Conservation (phyloP, 2,329 filamentous ascomycete species). For the Trichoderma atrobrunneum region DNA sequence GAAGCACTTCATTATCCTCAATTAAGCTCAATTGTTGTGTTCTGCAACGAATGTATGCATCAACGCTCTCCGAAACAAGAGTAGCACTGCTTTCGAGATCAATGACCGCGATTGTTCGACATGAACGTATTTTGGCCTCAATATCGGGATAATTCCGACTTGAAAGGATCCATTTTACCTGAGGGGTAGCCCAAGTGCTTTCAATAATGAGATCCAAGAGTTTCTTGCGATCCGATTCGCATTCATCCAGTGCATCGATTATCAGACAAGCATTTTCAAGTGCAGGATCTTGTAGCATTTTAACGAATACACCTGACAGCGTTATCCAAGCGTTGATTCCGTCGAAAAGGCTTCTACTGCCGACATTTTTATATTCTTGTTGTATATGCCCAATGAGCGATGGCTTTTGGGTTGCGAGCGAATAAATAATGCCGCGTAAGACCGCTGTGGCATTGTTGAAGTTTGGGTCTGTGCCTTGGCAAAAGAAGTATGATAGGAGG, state of each 20-base stretch:
- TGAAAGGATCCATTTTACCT: background rate
- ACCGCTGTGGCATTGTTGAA: background rate
- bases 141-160: background rate
- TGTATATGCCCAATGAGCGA: background rate
- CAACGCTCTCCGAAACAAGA: background rate
- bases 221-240: background rate
- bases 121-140: background rate
- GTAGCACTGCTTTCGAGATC: background rate
- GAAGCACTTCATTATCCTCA: background rate
- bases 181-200: background rate
- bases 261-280: background rate
- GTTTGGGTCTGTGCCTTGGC: background rate
- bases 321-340: background rate
- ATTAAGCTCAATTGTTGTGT: background rate
- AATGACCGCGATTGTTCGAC: background rate
- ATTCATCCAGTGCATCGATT: background rate
- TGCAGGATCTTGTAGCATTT: background rate
- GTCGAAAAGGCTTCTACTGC: background rate
- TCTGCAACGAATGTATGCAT: background rate
- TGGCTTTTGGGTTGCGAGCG: background rate
- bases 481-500: background rate
- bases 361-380: background rate
- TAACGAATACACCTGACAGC: accelerated
- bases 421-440: background rate
- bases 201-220: background rate